phyloP scores from a whole-genome alignment of 1,139 yeast species.

The Pichia cactophila region DNA sequence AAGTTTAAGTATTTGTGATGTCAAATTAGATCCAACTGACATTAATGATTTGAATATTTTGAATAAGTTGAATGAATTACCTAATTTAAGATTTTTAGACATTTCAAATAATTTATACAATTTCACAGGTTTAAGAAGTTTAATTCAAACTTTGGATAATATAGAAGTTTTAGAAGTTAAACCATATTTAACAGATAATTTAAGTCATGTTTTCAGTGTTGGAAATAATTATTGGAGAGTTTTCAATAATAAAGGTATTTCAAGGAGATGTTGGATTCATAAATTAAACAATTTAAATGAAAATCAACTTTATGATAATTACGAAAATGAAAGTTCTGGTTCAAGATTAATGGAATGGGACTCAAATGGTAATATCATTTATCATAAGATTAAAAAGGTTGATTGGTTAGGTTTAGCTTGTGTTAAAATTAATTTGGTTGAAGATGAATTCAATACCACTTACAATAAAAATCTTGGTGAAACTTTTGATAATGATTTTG shows the following conservation, averaged over 20 bases:
- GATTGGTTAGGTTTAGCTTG: slow-evolving; percentile 56
- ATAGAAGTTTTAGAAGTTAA: slow-evolving; percentile 12
- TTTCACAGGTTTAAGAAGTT: slow-evolving; percentile 6
- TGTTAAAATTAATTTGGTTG: slow-evolving; percentile 52
- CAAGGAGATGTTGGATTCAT: slow-evolving; percentile 74
- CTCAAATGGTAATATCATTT: slow-evolving; percentile 56
- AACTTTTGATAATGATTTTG: slow-evolving; percentile 47
- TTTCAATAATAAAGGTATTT: slow-evolving; percentile 53
- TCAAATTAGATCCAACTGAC: slow-evolving; percentile 17
- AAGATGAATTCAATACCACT: slow-evolving; percentile 34
- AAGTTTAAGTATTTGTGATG: slow-evolving; percentile 38
- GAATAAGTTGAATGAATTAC: slow-evolving; percentile 4
- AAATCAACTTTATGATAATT: slow-evolving; percentile 16
- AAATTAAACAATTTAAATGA: slow-evolving; percentile 8
- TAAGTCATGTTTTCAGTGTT: slow-evolving; percentile 16
- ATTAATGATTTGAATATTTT: slow-evolving; percentile 5
- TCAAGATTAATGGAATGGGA: slow-evolving; percentile 40
- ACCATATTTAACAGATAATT: slow-evolving; percentile 9
- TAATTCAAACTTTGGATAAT: slow-evolving; percentile 2
- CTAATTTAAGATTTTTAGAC: slow-evolving; percentile 12
- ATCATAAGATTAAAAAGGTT: slow-evolving; percentile 49
- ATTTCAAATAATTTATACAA: slow-evolving; percentile 6
- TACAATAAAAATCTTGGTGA: slow-evolving; percentile 35
- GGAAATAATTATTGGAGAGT: slow-evolving; percentile 35
- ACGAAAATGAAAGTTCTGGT: slow-evolving; percentile 23